These are phyloP conservation scores for Suhomyces coccinellae DNA, from an alignment of 1,139 yeast genomes.

Conservation along the genomic window DNA sequence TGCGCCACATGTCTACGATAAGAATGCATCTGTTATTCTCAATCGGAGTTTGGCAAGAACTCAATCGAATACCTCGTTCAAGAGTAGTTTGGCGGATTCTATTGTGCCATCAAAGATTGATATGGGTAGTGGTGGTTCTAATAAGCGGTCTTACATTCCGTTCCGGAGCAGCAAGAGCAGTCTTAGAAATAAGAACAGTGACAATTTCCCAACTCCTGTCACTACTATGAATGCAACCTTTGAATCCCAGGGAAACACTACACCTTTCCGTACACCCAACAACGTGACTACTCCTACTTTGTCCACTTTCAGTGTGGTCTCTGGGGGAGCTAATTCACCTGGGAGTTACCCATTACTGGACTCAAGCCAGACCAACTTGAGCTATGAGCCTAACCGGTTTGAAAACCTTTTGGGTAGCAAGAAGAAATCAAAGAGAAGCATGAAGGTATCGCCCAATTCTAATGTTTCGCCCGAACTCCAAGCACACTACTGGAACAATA, in stretches of 20 bases:
- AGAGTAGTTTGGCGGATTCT: conserved; percentile 68
- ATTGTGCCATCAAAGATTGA: conserved; percentile 34
- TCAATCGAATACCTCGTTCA: conserved; percentile 74
- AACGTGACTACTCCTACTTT: conserved; percentile 9
- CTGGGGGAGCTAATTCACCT: conserved; percentile 4
- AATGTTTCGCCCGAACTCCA: conserved; percentile 14
- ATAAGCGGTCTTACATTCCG: conserved; percentile 46
- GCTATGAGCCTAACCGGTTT: conserved; percentile 18
- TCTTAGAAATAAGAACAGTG: conserved; percentile 16
- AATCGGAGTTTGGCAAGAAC: conserved; percentile 75
- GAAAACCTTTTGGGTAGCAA: conserved; percentile 34
- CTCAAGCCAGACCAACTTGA: conserved; percentile 10
- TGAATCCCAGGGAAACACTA: conserved; percentile 6
- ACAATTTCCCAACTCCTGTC: conserved; percentile 25
- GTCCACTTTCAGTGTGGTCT: conserved; percentile 4
- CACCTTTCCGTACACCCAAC: conserved; percentile 15
- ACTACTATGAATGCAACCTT: conserved; percentile 12
- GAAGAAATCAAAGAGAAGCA: conserved; percentile 24
- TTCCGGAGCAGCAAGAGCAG: conserved; percentile 36
- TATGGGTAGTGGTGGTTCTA: conserved; percentile 17
- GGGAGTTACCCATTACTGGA: conserved; percentile 13
- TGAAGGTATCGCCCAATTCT: conserved; percentile 18
- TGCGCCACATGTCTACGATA: conserved; percentile 78
- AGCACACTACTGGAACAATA: conserved; percentile 10
- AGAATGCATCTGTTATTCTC: conserved; percentile 72